A percentile compares a stretch with the other conserved stretches of the same genome.
phyloP scores from a whole-genome alignment of 2,329 filamentous ascomycete genomes.

The Aspergillus viridinutans region DNA sequence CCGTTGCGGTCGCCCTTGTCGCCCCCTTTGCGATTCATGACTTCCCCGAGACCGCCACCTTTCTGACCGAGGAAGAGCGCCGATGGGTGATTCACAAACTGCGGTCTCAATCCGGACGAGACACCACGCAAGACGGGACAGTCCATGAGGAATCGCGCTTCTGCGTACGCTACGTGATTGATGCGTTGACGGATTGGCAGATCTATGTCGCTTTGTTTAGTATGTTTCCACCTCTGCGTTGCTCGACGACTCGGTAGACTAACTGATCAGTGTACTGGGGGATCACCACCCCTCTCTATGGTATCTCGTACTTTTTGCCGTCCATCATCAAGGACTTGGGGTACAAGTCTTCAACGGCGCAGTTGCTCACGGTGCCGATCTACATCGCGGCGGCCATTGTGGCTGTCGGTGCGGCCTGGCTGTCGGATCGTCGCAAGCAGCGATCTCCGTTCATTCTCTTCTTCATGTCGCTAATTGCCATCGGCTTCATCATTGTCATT shows the following conservation, averaged over 20 bases:
- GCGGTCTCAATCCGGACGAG: constrained; percentile 31
- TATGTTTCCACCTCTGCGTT: constrained; percentile 14
- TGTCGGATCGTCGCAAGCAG: constrained; percentile 55
- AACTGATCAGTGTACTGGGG: constrained; percentile 37
- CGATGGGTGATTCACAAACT: constrained; percentile 36
- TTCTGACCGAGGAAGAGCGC: constrained; percentile 40
- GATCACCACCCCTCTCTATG: constrained; percentile 41
- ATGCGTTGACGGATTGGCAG: constrained; percentile 41
- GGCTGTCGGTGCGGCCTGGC: constrained; percentile 45
- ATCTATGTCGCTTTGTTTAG: constrained; percentile 37
- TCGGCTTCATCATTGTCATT: constrained; percentile 55
- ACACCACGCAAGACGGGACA: constrained; percentile 17
- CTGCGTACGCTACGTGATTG: constrained; percentile 36
- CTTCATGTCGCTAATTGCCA: constrained; percentile 50
- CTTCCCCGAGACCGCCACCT: constrained; percentile 42
- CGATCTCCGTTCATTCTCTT: constrained; percentile 53
- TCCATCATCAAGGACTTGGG: constrained; percentile 41
- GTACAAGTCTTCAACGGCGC: constrained; percentile 36
- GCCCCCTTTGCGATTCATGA: constrained; percentile 47
- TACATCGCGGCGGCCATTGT: constrained; percentile 39
- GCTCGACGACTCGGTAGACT: neutral
- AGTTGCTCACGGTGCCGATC: constrained; percentile 40
- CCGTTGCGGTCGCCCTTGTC: constrained; percentile 39
- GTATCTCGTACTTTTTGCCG: constrained; percentile 38
- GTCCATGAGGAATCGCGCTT: constrained; percentile 30